Evolutionary conservation across 2,329 filamentous ascomycete genomes (phyloP), one percentile per base, ranked within the genome.

Genomic region (Apiospora arundinis): DNA sequence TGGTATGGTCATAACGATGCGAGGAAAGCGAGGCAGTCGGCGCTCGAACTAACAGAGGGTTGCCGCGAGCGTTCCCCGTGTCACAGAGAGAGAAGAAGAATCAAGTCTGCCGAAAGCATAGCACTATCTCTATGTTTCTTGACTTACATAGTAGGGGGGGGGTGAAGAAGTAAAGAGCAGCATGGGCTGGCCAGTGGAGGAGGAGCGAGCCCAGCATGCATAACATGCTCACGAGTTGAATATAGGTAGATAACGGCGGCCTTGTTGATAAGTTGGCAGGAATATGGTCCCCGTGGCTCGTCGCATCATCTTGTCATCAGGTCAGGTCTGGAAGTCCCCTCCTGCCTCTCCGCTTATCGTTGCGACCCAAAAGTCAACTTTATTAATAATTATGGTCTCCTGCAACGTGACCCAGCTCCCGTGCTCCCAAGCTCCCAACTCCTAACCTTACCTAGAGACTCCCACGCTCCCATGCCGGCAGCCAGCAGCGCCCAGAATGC

Each of bases 301-400:
- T 66, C 37, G 42, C 70, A 71, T 71, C 66, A 68, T 71, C 25
- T 40, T 48, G 70, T 69, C 70, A 71, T 25, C 23, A 69, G 67
- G 67, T 49, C 48, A 48, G 66, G 56, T 40, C 56, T 40, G 32
- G 56, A 63, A 40, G 32, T 5, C 56, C 32, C 56, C 56, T 40
- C 32, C 32, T n/a, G 16, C 32, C 32, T 52, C 49, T 37, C 28
- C 28, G 56, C 56, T 63, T 63, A 63, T 63, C 56, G 32, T 40
- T 63, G 56, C 56, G 11, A 63, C 56, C 56, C 28, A 40, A 63
- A 60, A 23, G 56, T 40, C 32, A 63, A 40, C 56, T 40, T 63
- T 40, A 63, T 63, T 63, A 63, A 63, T 40, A 5, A 40, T 23
- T n/a, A n/a, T 37, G 56, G 56, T 14, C 32, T n/a, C 18, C 32